Base-by-base conservation (phyloP, 495 filamentous ascomycete species). In the Podospora appendiculata region DNA sequence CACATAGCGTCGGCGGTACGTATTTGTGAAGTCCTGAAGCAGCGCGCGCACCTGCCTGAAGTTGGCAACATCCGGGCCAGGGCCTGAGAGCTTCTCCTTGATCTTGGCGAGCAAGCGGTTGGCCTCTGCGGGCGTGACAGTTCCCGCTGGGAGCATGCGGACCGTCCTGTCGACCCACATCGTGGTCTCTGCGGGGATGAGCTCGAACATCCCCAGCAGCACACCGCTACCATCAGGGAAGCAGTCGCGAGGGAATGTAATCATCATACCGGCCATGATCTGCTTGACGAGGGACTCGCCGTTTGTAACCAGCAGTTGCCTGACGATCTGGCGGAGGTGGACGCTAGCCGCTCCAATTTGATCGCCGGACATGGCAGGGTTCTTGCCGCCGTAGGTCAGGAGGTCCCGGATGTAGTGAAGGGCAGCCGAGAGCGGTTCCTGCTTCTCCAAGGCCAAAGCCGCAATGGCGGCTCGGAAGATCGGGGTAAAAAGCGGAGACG, bases 231-330 rank as follows among this genome's bases (percentile, higher is more conserved):
- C 90, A 68, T 97, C 94, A 0, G 91, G 80, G 67, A 97, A 90
- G 70, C 90, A 96, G 64, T 96, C 94, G 42, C 83, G 79, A 0
- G 93, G 93, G 75, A 97, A 99, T 0, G 83, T 89, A 64, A 96
- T 96, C 91, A 99, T 96, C 90, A 99, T 92, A 55, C 93, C 93
- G 5, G 90, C 90, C 62, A 97, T 71, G 39, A 94, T 81, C 41
- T 89, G 87, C 65, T 95, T 90, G 17, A 88, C 79, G 35, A 99
- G 75, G 19, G 80, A 65, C 65, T 90, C 86, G 45, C 94, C 93
- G 46, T 91, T 82, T 0, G 76, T 72, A 2, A 77, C 47, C 45
- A 95, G 64, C 36, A 96, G 79, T 42, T 79, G 69, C 66, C 85
- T 87, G 47, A 99, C 86, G 16, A 83, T 79, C 32, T 75, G 70